Base-by-base conservation (phyloP, 345 rosid species). In the sweet orange (Citrus sinensis) region DNA sequence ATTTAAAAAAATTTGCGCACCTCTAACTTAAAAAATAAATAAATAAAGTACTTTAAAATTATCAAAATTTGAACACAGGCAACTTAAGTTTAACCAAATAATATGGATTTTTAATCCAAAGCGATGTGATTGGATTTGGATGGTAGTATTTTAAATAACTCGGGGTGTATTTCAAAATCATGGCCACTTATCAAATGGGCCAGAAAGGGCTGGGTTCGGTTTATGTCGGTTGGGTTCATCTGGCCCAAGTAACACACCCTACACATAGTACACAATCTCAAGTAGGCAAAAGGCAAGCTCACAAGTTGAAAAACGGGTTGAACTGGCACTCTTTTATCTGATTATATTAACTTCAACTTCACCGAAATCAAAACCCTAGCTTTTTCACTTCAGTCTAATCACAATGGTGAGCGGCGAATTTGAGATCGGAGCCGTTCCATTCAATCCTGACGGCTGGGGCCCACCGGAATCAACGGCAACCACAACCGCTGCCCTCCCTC, bases 361-460 rank as follows among this genome's bases (percentile, higher is more conserved):
- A 20, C 70, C 27, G 1, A 19, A 19, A 1, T 35, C 6, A 32
- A 66, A 59, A 66, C 37, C 46, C 49, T 66, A 34, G 49, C 16
- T 19, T 35, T n/a, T 22, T 22, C 27, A 32, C 5, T 22, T 46
- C 70, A 7, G 46, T 66, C 46, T 35, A 7, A 35, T 35, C 11
- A 22, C 27, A 35, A 66, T 70, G 73, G 59, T 29, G 22, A 42
- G 75, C 62, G 72, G 73, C 37, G 89, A 82, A 3, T 91, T 95
- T 74, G 95, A 93, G 82, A 84, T 91, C n/a, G 89, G 90, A 72
- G 81, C 91, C 11, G 94, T 93, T 2, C 97, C 93, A 25, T 95
- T 89, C 87, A 93, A 95, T 30, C 87, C 97, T 46, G 97, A 92
- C 71, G 99, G 99, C 0, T 94, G 98, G 98, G 97, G 98, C 8